Percentiles rank a stretch among this genome's conserved stretches.
Conservation (phyloP, 2,329 filamentous ascomycete species). For the Stachybotrys echinatus region DNA sequence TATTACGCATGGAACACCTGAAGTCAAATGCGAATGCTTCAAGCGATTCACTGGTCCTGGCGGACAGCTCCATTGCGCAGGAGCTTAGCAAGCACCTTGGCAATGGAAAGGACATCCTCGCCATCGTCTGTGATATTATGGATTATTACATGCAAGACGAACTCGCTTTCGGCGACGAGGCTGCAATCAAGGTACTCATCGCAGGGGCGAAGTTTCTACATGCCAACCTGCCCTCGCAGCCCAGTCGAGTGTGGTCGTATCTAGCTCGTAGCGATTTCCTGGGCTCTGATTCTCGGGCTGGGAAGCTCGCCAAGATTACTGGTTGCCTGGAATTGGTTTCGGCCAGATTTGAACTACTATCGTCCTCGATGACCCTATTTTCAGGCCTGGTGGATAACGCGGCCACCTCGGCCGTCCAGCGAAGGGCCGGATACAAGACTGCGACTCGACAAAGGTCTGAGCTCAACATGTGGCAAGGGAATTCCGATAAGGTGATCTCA, state of each 20-base stretch:
- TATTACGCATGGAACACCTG: constrained; percentile 52
- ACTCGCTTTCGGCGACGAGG: constrained; percentile 49
- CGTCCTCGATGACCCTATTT: constrained; percentile 69
- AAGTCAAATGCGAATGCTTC: constrained; percentile 21
- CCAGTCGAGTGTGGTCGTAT: constrained; percentile 85
- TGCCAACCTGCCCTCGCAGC: constrained; percentile 66
- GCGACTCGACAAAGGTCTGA: constrained; percentile 37
- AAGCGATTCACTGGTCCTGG: constrained; percentile 24
- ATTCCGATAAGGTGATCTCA: constrained; percentile 72
- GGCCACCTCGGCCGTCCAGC: constrained; percentile 61
- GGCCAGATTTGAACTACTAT: constrained; percentile 72
- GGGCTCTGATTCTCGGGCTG: constrained; percentile 68
- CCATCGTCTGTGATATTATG: constrained; percentile 78
- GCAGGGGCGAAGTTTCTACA: constrained; percentile 78
- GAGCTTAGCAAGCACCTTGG: constrained; percentile 49
- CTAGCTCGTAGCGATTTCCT: constrained; percentile 77
- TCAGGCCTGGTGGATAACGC: constrained; percentile 71
- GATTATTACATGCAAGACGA: constrained; percentile 63
- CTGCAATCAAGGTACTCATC: constrained; percentile 59
- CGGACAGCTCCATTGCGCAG: constrained; percentile 42
- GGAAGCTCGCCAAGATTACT: constrained; percentile 71
- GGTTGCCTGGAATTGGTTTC: constrained; percentile 76
- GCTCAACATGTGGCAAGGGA: constrained; percentile 59
- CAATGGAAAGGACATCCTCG: constrained; percentile 68
- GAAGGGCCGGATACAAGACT: constrained; percentile 52